Evolutionary conservation across 2,329 filamentous ascomycete species (phyloP).

Genomic region (Pseudogymnoascus sp.): DNA sequence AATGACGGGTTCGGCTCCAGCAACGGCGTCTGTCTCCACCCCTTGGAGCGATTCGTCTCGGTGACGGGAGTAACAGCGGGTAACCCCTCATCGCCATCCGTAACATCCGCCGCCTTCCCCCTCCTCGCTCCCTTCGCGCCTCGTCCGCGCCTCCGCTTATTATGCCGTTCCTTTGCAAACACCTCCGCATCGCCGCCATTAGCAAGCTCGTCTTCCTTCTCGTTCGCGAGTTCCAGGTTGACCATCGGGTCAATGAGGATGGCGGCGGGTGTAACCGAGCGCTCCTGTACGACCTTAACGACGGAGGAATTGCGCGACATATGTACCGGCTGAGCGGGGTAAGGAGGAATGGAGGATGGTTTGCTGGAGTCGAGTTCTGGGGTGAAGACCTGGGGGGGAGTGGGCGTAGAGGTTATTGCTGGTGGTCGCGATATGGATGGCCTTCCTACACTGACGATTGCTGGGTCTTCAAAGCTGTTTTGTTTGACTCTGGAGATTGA

Average conservation of each 20-base stretch:
- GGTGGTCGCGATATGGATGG: slow-evolving; percentile 25
- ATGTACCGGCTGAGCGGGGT: slow-evolving; percentile 21
- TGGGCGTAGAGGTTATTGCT: not conserved
- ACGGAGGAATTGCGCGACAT: not conserved
- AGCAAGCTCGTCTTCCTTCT: slow-evolving; percentile 13
- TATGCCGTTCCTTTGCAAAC: slow-evolving; percentile 11
- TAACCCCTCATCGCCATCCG: slow-evolving; percentile 14
- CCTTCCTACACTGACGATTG: slow-evolving; percentile 28
- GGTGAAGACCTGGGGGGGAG: not conserved
- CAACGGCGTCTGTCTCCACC: slow-evolving; percentile 60
- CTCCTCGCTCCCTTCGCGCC: slow-evolving; percentile 9
- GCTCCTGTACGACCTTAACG: slow-evolving; percentile 12
- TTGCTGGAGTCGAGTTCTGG: slow-evolving; percentile 10
- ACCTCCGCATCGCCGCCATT: slow-evolving; percentile 21
- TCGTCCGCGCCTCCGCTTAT: not conserved
- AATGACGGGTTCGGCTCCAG: slow-evolving; percentile 55
- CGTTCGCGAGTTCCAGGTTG: slow-evolving; percentile 30
- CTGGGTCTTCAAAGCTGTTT: slow-evolving; percentile 27
- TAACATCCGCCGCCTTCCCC: slow-evolving; percentile 27
- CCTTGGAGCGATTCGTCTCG: slow-evolving; percentile 46
- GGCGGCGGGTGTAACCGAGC: slow-evolving; percentile 28
- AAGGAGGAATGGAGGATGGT: slow-evolving; percentile 22
- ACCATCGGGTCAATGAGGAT: slow-evolving; percentile 38
- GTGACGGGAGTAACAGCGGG: slow-evolving; percentile 37
- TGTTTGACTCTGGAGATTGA: not conserved